Base-by-base conservation (phyloP, 2,329 filamentous ascomycete genomes). In the Sphaceloma murrayae region DNA sequence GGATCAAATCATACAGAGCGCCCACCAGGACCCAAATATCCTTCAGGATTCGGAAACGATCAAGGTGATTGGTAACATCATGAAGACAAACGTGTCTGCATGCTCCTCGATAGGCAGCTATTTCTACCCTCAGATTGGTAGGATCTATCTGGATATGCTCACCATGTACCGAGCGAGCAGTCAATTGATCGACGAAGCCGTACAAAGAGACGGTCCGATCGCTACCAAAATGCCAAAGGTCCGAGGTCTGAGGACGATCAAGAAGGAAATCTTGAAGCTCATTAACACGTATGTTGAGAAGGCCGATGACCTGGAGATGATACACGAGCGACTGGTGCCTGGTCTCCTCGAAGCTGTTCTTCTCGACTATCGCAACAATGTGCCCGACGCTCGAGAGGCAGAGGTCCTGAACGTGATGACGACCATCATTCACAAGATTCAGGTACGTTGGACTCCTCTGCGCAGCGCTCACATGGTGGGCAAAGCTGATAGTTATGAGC, bases 81-180 rank as follows among this genome's bases (percentile, higher is more conserved):
- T 98, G 91, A 98, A 98, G 75, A 98, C 91, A 1, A 98, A 98
- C 56, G 91, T 98, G 3, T 89, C 93, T n/a, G 91, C 91, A 26
- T 98, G 91, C 64, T 85, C 85, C 26, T 96, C 91, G 1, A 91
- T 98, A 47, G 91, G 93, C 24, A 80, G 85, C 43, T 98, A 96
- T 67, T 98, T 98, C 65, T 95, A 94, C 59, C 89, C 91, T 9
- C 91, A 98, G 62, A 94, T 98, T 55, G 91, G 89, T 30, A 82
- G 87, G 46, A 96, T 98, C 54, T 98, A 96, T 64, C 80, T 93
- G 54, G 91, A 98, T 61, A 96, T 98, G 89, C 71, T 98, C 46
- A 89, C 91, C 57, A 98, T 98, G 93, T 98, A 96, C 64, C 83
- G 87, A 42, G 91, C 89, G 30, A 91, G 89, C n/a, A 96, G 89